Base-by-base conservation (phyloP, 257 asterid genomes). In the Ballota nigra region DNA sequence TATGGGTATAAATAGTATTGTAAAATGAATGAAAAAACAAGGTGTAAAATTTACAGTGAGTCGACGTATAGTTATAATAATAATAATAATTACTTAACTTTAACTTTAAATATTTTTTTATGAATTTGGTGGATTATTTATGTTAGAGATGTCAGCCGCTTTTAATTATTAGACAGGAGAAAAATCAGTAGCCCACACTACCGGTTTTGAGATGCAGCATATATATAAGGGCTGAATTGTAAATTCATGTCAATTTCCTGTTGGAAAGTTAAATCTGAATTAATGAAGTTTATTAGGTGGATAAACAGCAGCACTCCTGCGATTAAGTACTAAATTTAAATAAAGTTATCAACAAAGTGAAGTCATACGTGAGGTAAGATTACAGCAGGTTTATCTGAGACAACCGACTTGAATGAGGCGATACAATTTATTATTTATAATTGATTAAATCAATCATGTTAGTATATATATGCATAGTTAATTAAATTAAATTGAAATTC, bases 201-300 rank as follows among this genome's bases (percentile, higher is more conserved):
- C 71, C 71, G 80, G 59, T 75, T 69, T 75, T 62, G 71, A 69
- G 72, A 22, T 69, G 72, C 76, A 69, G 75, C 80, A 75, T 23
- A 23, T 23, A 23, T 57, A 52, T 63, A 76, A 51, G 72, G 66
- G 58, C 24, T 2, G 2, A 19, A 2, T 74, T 74, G 73, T 15
- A 62, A 68, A 10, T 51, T 69, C 71, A 61, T 24, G 0, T 20
- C 26, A 23, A 5, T 12, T 51, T 76, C 55, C 26, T 10, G 52
- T 63, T 70, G 70, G 76, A 63, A 63, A 69, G 63, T 70, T 76
- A 68, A 76, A 55, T 33, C 38, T 28, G 4, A 28, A 53, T 40
- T 33, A 59, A 67, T 67, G 55, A 36, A 24, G 19, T 45, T 63
- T 19, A 6, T 45, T 63, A 38, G 80, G 72, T 76, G 62, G 68